Evolutionary conservation across 176 grass and related monocot species (phyloP), one percentile per base, ranked within the genome.

Genomic region (Poa pratensis): DNA sequence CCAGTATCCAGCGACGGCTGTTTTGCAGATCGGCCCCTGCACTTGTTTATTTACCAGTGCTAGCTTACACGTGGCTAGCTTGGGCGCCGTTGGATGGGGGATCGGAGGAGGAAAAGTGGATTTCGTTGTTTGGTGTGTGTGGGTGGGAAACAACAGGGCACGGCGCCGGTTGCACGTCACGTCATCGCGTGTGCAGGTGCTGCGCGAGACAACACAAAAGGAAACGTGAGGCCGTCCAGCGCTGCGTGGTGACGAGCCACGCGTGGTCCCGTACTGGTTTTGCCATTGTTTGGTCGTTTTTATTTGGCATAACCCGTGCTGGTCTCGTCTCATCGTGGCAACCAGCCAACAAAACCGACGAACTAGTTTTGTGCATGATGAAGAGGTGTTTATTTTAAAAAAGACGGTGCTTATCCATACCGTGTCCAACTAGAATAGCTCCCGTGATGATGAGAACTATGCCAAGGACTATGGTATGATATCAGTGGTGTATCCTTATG

Each of bases 151-250:
- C 37, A 39, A 39, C 37, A 23, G 18, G 26, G 60, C 14, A 22
- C 34, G 34, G 53, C 18, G 5, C 45, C 2, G 3, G 54, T 30
- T 24, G 74, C 75, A 40, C 52, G 32, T 39, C 19, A 13, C 20
- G 34, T 59, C 53, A 9, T 59, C 19, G 52, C 39, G 39, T 40
- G 37, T 6, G 37, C 30, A 32, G 30, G 30, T 32, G 30, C 30
- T 32, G 30, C 30, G 30, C 30, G 30, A 32, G 30, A 32, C 30
- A 32, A 32, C 30, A n/a, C 74, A 19, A 63, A 77, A 77, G 50
- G 30, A 77, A 77, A 12, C 74, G 51, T 77, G 75, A 57, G 51
- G 49, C 51, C 35, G 5, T 43, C 42, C 72, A 34, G 26, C 73
- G 28, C 75, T 39, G 75, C 32, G 6, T 67, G 28, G 14, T 15